phyloP scores from a whole-genome alignment of 139 green algal genomes.

The Chlamydomonas schloesseri region DNA sequence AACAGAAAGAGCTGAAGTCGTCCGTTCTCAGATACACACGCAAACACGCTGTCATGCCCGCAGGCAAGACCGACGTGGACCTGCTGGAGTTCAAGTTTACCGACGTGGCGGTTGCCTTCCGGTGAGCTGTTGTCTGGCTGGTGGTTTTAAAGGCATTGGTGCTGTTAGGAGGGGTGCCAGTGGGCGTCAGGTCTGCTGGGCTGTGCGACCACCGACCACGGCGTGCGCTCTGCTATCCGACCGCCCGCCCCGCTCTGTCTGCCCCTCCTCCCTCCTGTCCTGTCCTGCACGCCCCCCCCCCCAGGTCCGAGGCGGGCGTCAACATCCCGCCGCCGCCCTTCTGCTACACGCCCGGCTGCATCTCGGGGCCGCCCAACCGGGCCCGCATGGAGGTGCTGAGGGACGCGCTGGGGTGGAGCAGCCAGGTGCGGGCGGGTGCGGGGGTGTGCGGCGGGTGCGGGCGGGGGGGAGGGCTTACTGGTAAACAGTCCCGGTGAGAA shows the following conservation, averaged over 20 bases:
- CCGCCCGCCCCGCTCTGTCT: no score
- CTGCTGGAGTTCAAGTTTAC: conserved; percentile 22
- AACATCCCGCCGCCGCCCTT: conserved; percentile 37
- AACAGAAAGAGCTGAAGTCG: no score
- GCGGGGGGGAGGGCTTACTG: no score
- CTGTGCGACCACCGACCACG: no score
- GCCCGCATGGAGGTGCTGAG: conserved; percentile 49
- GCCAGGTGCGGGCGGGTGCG: not conserved
- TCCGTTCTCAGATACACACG: no score
- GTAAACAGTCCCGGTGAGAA: no score
- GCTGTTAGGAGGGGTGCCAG: not conserved
- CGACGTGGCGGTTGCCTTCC: not conserved
- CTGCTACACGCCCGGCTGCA: conserved; percentile 50
- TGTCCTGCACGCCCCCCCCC: not conserved
- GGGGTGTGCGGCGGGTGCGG: no score
- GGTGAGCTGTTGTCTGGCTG: no score
- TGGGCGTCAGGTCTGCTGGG: no score
- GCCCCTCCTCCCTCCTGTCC: no score
- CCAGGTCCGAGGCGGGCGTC: conserved; percentile 22
- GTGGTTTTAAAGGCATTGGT: no score
- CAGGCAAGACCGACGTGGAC: conserved; percentile 12
- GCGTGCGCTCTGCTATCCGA: no score
- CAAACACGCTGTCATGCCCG: not conserved
- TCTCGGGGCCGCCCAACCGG: conserved; percentile 50
- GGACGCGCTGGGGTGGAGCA: conserved; percentile 61